Base-by-base conservation (phyloP, 163 green algal species). In the Scenedesmus sp. region DNA sequence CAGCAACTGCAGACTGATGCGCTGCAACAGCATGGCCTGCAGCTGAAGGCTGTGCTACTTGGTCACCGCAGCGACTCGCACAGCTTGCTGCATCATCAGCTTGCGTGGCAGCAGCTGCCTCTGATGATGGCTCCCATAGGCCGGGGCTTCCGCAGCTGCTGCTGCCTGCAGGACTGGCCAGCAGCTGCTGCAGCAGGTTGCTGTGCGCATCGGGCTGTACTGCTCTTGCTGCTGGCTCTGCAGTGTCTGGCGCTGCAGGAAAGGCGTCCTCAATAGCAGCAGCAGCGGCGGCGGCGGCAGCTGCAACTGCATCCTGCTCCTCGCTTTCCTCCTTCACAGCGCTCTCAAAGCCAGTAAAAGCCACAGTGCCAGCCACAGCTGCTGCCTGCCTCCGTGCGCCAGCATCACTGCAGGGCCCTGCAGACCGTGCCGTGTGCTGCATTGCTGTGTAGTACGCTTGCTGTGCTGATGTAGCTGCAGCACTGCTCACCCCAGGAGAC, bases 111-210 rank as follows among this genome's bases (percentile, higher is more conserved):
- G 54, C 16, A 73, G 82, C 83, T 87, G 82, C 55, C 60, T 34
- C 66, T 90, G 64, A 5, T 15, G 70, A 16, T 52, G 70, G 70
- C 70, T 79, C 34, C 52, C 18, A 66, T 2, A 12, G 3, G 18
- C 23, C 66, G 56, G 85, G 86, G 26, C 86, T 90, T 18, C 67
- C 73, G 67, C 86, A 86, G 52, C 2, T 57, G 86, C 86, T 90
- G 86, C 10, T 23, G 16, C 70, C 3, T 79, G 34, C 34, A 46
- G 87, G 87, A 6, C 55, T 91, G 3, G 56, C 87, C n/a, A 91
- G 87, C 74, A 91, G 59, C 87, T 91, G 76, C 57, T 91, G 87
- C 74, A 91, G 57, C 87, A 91, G 8, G 8, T 26, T 7, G 0
- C 15, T 34, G 2, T 84, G 73, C 3, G 1, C 15, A 23, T 46